A percentile compares a stretch with the other conserved stretches of the same genome.
These are phyloP conservation scores for Thinopyrum elongatum DNA, from an alignment of 176 grass and related monocot genomes.

Conservation along the genomic window DNA sequence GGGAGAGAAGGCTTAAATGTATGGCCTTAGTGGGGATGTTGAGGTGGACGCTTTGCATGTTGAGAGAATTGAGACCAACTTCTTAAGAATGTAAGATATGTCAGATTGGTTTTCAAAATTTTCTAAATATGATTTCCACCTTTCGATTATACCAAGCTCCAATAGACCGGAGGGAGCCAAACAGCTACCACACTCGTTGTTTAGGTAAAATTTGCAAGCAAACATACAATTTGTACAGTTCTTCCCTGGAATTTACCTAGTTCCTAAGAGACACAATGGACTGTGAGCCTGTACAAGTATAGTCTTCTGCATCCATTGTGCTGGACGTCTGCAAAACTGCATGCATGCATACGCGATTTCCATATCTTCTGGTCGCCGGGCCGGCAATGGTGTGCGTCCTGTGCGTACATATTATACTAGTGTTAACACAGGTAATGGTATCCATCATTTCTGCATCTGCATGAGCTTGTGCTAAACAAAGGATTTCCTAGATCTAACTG, in stretches of 20 bases:
- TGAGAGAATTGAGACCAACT: too few species aligned
- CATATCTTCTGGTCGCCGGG: neutral
- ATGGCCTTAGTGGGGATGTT: too few species aligned
- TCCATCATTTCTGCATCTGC: neutral
- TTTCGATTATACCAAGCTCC: neutral
- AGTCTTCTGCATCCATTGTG: neutral
- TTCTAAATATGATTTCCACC: neutral
- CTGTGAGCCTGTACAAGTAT: neutral
- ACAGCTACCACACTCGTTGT: neutral
- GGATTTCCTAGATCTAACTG: neutral
- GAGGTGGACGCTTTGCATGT: too few species aligned
- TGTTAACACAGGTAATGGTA: neutral
- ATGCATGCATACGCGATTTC: neutral
- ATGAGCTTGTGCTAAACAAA: neutral
- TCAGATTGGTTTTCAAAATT: neutral
- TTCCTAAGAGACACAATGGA: neutral
- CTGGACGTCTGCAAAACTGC: slow-evolving; percentile 3
- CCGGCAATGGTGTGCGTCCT: neutral
- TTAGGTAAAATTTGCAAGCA: neutral
- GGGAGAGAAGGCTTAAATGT: too few species aligned
- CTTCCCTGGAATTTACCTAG: neutral
- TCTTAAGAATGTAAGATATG: too few species aligned
- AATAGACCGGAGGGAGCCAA: neutral
- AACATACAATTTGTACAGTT: neutral
- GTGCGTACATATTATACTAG: neutral